A percentile compares a stretch with the other conserved stretches of the same genome.
These are phyloP conservation scores for carrot (Daucus carota) DNA, from an alignment of 129 eudicot species.

Conservation along the genomic window DH1_v3.0 NC_030388.2:16334501-16335000, in stretches of 20 bases:
- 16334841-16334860: slow-evolving; percentile 15
- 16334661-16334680: neutral
- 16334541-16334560: neutral
- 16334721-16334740: slow-evolving; percentile 91
- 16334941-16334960: slow-evolving; percentile 47
- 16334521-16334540: neutral
- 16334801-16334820: neutral
- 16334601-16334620: neutral
- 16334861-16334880: slow-evolving; percentile 36
- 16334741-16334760: neutral
- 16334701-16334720: slow-evolving; percentile 48
- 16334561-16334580: neutral
- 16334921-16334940: slow-evolving; percentile 76
- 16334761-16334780: neutral
- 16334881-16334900: slow-evolving; percentile 84
- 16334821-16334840: neutral
- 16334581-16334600: too few relatives aligned
- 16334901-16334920: slow-evolving; percentile 79
- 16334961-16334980: slow-evolving; percentile 85
- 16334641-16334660: neutral
- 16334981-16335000: slow-evolving; percentile 84
- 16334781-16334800: neutral
- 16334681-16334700: slow-evolving; percentile 9
- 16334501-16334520: neutral
- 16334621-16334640: neutral